phyloP scores from a whole-genome alignment of 148 eudicot species.

The Arctostaphylos glauca region DNA sequence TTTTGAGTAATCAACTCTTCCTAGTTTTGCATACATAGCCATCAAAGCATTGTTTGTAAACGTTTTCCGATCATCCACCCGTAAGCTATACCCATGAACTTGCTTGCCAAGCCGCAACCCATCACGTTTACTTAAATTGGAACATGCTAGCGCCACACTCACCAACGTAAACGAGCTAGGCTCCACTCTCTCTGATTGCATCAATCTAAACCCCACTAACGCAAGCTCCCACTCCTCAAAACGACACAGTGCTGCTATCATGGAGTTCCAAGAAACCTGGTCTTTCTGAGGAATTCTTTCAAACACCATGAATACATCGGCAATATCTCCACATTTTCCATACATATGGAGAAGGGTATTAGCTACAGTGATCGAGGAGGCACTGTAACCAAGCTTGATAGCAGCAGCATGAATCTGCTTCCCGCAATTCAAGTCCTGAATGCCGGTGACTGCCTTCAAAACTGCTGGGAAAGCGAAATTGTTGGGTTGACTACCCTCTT shows the following conservation, averaged over 20 bases:
- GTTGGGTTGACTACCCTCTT: slow-evolving; percentile 45
- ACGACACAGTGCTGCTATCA: slow-evolving; percentile 63
- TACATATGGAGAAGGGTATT: slow-evolving; percentile 71
- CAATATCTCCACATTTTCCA: slow-evolving; percentile 60
- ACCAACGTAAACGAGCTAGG: slow-evolving; percentile 78
- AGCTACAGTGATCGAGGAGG: slow-evolving; percentile 47
- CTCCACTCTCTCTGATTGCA: slow-evolving; percentile 49
- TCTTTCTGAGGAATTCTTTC: slow-evolving; percentile 62
- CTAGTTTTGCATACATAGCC: slow-evolving; percentile 83
- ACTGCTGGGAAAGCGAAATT: slow-evolving; percentile 68
- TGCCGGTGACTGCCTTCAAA: slow-evolving; percentile 56
- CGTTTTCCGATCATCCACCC: slow-evolving; percentile 47
- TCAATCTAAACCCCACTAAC: slow-evolving; percentile 52
- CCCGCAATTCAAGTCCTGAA: slow-evolving; percentile 51
- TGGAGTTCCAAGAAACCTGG: slow-evolving; percentile 87
- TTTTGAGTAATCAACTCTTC: slow-evolving; percentile 56
- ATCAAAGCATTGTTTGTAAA: slow-evolving; percentile 72
- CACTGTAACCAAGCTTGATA: slow-evolving; percentile 50
- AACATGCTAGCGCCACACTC: slow-evolving; percentile 58
- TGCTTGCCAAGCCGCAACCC: slow-evolving; percentile 75
- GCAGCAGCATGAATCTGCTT: slow-evolving; percentile 60
- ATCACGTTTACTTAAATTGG: slow-evolving; percentile 37
- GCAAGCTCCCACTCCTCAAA: slow-evolving; percentile 65
- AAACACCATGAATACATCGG: slow-evolving; percentile 57
- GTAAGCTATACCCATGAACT: slow-evolving; percentile 72